Base-by-base conservation (phyloP, 257 asterid species). In the Nicotiana otophora region DNA sequence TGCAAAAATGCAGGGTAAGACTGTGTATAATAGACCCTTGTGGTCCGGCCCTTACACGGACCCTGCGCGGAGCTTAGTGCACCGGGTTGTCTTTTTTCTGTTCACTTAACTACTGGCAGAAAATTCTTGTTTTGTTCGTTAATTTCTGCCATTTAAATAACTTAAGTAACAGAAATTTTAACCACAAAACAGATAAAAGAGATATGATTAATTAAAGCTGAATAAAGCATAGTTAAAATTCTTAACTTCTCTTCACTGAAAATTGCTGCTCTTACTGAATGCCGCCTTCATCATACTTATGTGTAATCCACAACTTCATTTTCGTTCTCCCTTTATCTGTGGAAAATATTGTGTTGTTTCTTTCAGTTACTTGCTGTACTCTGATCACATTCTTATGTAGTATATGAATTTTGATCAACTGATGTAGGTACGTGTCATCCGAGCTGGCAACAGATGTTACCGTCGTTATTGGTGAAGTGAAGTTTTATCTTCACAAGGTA, bases 401-500 rank as follows among this genome's bases (percentile, higher is more conserved):
- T 14, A 15, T 4, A 74, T 48, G 80, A 51, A 14, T 74, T 48
- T 48, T 48, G 80, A 48, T 74, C 26, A 23, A 48, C 11, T 48
- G 80, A 19, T 87, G 90, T 93, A 95, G 99, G 90, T 88, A 88
- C 28, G 90, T 89, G 74, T 84, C 90, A 17, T 91, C 97, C 66
- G 99, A 95, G 66, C 86, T 95, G 89, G 95, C 90, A 42, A 92
- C 97, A 4, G 99, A 95, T 86, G 83, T 92, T 77, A 81, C 88
- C 82, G 30, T 95, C 36, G 86, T 74, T 5, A 91, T 94, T 77
- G 96, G 93, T 8, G 92, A 89, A 70, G 86, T 92, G 42, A 88
- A 86, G 85, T 95, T 95, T 85, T 89, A 89, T 88, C 99, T 95
- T 84, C 99, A 95, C 86, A 95, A 95, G 98, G 99, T 95, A 89